Percentiles rank a stretch among this genome's conserved stretches.
These are phyloP conservation scores for Sarocladium brachiariae DNA, from an alignment of 2,329 filamentous ascomycete species.

Conservation along the genomic window DNA sequence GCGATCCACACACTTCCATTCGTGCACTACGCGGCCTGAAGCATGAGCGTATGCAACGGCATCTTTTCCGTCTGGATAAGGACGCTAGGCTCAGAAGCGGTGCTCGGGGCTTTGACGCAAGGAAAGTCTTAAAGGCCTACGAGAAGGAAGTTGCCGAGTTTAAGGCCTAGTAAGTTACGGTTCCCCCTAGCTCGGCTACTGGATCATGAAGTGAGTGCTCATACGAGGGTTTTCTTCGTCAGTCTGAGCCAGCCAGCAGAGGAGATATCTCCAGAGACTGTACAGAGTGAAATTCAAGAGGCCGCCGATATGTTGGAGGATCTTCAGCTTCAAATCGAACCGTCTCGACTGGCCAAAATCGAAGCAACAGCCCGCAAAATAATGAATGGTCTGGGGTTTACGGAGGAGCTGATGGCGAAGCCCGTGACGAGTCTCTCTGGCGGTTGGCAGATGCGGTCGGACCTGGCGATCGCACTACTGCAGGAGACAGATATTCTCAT, in stretches of 20 bases:
- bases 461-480: constrained; percentile 59
- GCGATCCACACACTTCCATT: constrained; percentile 51
- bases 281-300: constrained; percentile 61
- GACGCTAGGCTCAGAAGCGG: constrained; percentile 70
- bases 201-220: neutral
- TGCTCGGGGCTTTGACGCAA: constrained; percentile 63
- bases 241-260: constrained; percentile 43
- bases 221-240: neutral
- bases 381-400: constrained; percentile 65
- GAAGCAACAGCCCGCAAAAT: constrained; percentile 61
- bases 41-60: constrained; percentile 54
- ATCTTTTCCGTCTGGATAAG: constrained; percentile 64
- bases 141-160: constrained; percentile 61
- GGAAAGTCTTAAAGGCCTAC: constrained; percentile 64
- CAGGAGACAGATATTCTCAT: constrained; percentile 72
- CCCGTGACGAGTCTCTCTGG: constrained; percentile 64
- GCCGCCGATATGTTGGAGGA: constrained; percentile 64
- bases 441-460: constrained; percentile 66
- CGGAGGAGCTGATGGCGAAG: constrained; percentile 51
- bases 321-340: constrained; percentile 61
- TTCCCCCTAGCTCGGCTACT: neutral
- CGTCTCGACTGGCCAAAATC: constrained; percentile 54
- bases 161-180: constrained; percentile 36
- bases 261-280: constrained; percentile 46
- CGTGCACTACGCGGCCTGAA: constrained; percentile 54